Evolutionary conservation across 805 yeast genomes (phyloP).

Genomic region (Priceomyces castillae): DNA sequence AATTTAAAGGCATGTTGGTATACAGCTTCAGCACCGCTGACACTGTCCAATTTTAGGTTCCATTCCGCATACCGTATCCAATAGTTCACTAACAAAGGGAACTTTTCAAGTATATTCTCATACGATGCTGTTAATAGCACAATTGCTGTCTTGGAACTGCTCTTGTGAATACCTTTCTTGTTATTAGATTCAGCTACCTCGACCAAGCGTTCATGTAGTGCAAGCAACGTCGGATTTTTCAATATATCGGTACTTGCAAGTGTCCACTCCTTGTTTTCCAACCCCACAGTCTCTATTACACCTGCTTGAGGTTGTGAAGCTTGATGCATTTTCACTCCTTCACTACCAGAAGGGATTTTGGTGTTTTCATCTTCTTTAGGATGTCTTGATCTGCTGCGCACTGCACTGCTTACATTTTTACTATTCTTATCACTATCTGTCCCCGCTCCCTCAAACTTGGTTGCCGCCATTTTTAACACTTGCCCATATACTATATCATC

Average conservation of each 20-base stretch:
- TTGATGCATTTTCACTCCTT: background rate
- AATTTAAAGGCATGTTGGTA: conserved; percentile 38
- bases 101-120: conserved; percentile 42
- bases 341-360: background rate
- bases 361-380: background rate
- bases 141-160: conserved; percentile 27
- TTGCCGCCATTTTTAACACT: background rate
- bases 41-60: conserved; percentile 45
- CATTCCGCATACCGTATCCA: conserved; percentile 57
- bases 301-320: background rate
- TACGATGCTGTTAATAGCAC: conserved; percentile 38
- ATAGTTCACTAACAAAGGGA: conserved; percentile 51
- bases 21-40: conserved; percentile 33
- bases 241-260: conserved; percentile 29
- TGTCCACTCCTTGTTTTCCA: conserved; percentile 24
- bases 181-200: conserved; percentile 26
- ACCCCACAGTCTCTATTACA: background rate
- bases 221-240: conserved; percentile 32
- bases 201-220: conserved; percentile 38
- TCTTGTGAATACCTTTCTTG: conserved; percentile 32
- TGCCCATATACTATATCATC: background rate
- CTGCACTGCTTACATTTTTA: background rate
- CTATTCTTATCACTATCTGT: background rate
- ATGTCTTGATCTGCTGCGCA: background rate
- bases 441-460: background rate